phyloP scores from a whole-genome alignment of 1,139 yeast genomes.

The Candida freyschussii region DNA sequence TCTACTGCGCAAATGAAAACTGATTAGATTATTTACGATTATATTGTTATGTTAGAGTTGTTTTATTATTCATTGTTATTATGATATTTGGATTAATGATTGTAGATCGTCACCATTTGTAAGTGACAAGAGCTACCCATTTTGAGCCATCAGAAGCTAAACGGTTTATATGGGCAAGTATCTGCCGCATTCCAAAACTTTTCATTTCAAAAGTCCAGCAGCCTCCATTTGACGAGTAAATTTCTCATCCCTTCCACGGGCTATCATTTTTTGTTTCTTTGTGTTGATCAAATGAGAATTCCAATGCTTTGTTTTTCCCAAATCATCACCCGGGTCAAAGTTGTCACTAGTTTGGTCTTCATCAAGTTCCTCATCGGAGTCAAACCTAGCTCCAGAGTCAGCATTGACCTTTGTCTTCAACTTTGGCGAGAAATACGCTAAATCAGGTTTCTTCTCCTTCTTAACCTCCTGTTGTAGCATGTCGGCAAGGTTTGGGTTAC shows the following conservation, averaged over 20 bases:
- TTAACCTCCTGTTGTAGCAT: constrained; percentile 36
- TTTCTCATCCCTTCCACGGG: constrained; percentile 20
- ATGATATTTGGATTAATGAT: too few relatives aligned
- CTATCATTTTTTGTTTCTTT: constrained; percentile 21
- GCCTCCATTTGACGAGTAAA: constrained; percentile 17
- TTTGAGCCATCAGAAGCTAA: too few relatives aligned
- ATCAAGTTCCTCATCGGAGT: constrained; percentile 4
- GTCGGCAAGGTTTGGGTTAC: constrained; percentile 42
- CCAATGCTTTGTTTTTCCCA: constrained; percentile 7
- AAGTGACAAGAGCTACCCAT: too few relatives aligned
- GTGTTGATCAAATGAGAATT: constrained; percentile 11
- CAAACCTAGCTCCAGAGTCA: constrained; percentile 11
- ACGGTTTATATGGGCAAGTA: too few relatives aligned
- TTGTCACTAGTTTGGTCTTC: constrained; percentile 1
- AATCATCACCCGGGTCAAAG: constrained; percentile 11
- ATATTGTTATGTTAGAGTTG: too few relatives aligned
- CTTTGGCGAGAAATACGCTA: too few relatives aligned
- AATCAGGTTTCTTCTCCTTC: too few relatives aligned
- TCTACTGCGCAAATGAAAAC: constrained; percentile 1
- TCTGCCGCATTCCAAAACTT: too few relatives aligned
- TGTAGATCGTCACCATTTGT: too few relatives aligned
- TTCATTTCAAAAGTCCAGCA: too few relatives aligned
- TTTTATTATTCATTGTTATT: not conserved
- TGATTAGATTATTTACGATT: not conserved
- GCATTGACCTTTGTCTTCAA: too few relatives aligned